These are phyloP conservation scores for Protomyces pachydermus DNA, from an alignment of 1,139 yeast genomes.

Conservation along the genomic window DNA sequence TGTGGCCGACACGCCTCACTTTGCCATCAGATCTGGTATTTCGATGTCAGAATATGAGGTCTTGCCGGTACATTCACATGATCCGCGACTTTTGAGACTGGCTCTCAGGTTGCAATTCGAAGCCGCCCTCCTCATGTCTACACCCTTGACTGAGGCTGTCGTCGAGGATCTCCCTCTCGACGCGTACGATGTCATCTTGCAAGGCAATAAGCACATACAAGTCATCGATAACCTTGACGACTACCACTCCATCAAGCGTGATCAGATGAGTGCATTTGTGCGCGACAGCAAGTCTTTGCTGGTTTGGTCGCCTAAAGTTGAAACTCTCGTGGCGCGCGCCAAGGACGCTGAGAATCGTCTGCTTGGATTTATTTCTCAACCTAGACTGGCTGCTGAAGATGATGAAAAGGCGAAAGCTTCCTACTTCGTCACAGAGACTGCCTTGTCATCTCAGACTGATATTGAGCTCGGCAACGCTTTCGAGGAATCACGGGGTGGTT, in stretches of 20 bases:
- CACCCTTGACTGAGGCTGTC: conserved; percentile 26
- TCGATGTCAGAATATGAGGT: conserved; percentile 3
- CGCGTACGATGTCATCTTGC: conserved; percentile 24
- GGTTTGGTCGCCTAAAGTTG: conserved; percentile 25
- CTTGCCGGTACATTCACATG: not conserved
- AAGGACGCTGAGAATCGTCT: not conserved
- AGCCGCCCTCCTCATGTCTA: conserved; percentile 28
- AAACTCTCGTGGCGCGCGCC: conserved; percentile 26
- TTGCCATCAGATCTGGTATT: conserved; percentile 22
- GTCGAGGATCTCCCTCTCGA: conserved; percentile 23
- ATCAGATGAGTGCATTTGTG: conserved; percentile 30
- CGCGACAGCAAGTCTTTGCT: conserved; percentile 25
- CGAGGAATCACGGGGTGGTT: not conserved
- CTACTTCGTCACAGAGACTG: conserved; percentile 1
- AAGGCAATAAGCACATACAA: conserved; percentile 30
- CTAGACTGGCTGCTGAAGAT: not conserved
- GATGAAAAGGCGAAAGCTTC: not conserved
- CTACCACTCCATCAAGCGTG: conserved; percentile 28
- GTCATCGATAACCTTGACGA: conserved; percentile 27
- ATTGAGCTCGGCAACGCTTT: not conserved
- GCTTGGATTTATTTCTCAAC: not conserved
- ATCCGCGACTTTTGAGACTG: not conserved
- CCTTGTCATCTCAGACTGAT: not conserved
- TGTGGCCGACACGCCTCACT: conserved; percentile 12
- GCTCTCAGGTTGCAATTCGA: conserved; percentile 12